These are phyloP conservation scores for Arachnomyces sp. DNA, from an alignment of 2,329 filamentous ascomycete genomes.

Conservation along the genomic window DNA sequence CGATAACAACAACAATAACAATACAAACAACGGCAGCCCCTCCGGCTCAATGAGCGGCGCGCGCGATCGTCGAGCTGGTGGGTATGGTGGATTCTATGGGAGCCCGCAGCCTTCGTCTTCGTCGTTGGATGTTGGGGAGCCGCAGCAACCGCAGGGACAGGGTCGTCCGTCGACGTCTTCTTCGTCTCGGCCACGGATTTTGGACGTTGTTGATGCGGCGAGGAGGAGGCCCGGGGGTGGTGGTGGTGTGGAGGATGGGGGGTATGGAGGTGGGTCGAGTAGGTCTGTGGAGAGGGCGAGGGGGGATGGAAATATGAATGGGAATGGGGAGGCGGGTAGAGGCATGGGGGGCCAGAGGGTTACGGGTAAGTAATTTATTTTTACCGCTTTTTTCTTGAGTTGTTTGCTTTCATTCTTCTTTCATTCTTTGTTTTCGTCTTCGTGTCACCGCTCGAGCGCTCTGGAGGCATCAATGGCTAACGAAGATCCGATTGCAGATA, in stretches of 20 bases:
- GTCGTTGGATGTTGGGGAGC: conserved; percentile 5
- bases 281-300: conserved; percentile 1
- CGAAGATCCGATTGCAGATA: conserved; percentile 29
- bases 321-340: conserved; percentile 14
- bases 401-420: not conserved
- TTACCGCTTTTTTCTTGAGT: not conserved
- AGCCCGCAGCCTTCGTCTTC: conserved; percentile 13
- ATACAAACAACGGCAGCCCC: not conserved
- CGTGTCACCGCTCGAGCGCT: conserved; percentile 7
- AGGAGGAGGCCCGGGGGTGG: not conserved
- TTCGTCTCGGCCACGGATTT: no score
- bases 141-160: no score
- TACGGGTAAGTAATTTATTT: conserved; percentile 23
- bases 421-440: conserved; percentile 3
- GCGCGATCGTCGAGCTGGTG: conserved; percentile 32
- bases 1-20: conserved; percentile 14
- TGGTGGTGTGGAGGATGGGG: not conserved
- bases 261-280: not conserved
- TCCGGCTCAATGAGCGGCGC: conserved; percentile 5
- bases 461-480: not conserved
- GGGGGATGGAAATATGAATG: conserved; percentile 1
- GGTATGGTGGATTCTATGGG: conserved; percentile 37
- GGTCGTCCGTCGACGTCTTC: not conserved
- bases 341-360: conserved; percentile 25
- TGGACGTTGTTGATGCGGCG: no score